Evolutionary conservation across 1,284 basidiomycete genomes (phyloP), one percentile per base, ranked within the genome.

Genomic region (Rhodotorula glutinis): DNA sequence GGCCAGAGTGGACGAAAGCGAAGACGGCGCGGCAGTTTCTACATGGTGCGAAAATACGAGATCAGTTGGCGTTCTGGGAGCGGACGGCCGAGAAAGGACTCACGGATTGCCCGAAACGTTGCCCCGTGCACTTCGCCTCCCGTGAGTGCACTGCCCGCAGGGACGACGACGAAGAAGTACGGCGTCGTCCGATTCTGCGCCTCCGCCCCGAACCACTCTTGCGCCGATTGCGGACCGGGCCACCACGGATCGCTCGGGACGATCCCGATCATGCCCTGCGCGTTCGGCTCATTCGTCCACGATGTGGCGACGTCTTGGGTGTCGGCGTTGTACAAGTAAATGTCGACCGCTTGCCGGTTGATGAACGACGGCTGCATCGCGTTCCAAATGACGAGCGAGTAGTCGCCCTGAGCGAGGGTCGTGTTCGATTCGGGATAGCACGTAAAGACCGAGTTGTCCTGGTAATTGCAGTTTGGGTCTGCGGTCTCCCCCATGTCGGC

Each of bases 181-280:
- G 2, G 87, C 85, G 78, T 85, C 87, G 19, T 83, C 79, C 62
- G 83, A 77, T 74, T 88, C 83, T 52, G 66, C 21, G 54, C 58
- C 8, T 44, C 17, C 5, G 8, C 8, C 58, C 85, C 84, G 40
- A 67, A 70, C 65, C 82, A 77, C 62, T 67, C 71, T 29, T 82
- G 84, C 87, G 23, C 79, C 71, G 44, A 76, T 64, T 53, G 87
- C n/a, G 82, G 77, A 2, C 21, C 23, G 9, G 62, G 56, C 79
- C 85, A 91, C 87, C 88, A 91, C 16, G 81, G 79, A 76, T 92
- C 90, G 75, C 90, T 83, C 53, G 89, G 87, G 44, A 81, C 83
- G 2, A 83, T 78, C 38, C 80, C 82, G 40, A 84, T 74, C 66
- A 80, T 73, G 19, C 89, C 88, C 3, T 87, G 84, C 53, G 80